phyloP scores from a whole-genome alignment of 192 early-diverging fungal genomes.

The Anaeromyces robustus region DNA sequence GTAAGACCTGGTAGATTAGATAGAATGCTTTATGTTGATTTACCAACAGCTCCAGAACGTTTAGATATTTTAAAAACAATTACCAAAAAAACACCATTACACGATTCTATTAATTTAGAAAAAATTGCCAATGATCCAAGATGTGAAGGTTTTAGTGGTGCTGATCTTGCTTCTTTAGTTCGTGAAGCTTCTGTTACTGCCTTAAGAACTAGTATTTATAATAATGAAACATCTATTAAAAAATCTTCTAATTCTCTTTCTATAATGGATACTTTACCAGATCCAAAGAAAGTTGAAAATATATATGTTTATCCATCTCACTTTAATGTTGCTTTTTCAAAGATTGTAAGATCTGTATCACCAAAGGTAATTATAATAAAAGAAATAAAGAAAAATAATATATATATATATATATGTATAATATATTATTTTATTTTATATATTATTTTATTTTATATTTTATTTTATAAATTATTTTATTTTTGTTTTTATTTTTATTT shows the following conservation, averaged over 20 bases:
- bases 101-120: conserved; percentile 31
- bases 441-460: too few relatives aligned
- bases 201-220: conserved; percentile 35
- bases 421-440: too few relatives aligned
- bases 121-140: conserved; percentile 40
- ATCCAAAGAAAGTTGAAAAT: neutral
- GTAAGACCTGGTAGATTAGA: conserved; percentile 90
- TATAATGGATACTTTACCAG: neutral
- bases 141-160: conserved; percentile 60
- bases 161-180: conserved; percentile 58
- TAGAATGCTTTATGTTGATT: conserved; percentile 92
- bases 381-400: too few relatives aligned
- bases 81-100: conserved; percentile 60
- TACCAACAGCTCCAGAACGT: conserved; percentile 66
- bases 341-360: conserved; percentile 67
- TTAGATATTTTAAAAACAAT: conserved; percentile 72
- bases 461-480: too few relatives aligned
- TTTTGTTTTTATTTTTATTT: too few relatives aligned
- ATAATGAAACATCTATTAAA: neutral
- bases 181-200: conserved; percentile 73
- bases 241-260: neutral
- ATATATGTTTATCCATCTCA: conserved; percentile 13
- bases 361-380: conserved; percentile 26
- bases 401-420: too few relatives aligned
- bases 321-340: conserved; percentile 67